A percentile compares a stretch with the other conserved stretches of the same genome.
Evolutionary conservation across 2,329 filamentous ascomycete species (phyloP).

Genomic region (Hypoxylon sp.): DNA sequence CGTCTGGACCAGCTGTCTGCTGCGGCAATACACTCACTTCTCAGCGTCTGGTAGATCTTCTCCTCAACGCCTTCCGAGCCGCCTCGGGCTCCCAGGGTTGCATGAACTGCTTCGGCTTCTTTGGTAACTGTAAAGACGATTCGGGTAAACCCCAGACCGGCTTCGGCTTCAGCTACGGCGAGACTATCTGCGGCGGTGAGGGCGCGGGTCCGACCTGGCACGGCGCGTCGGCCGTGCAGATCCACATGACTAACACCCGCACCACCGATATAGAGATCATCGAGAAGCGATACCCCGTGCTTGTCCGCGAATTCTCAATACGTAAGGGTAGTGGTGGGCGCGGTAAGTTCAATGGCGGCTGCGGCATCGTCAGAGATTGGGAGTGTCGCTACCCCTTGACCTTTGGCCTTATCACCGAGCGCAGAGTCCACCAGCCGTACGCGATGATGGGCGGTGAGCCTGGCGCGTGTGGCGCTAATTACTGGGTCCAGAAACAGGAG

Average conservation of each 20-base stretch:
- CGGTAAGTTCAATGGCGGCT: conserved; percentile 74
- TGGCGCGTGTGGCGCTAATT: conserved; percentile 76
- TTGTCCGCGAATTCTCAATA: conserved; percentile 75
- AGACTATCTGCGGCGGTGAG: conserved; percentile 80
- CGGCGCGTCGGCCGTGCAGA: conserved; percentile 77
- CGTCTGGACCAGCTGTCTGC: conserved; percentile 45
- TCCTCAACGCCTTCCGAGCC: conserved; percentile 50
- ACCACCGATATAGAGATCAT: conserved; percentile 81
- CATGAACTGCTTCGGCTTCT: conserved; percentile 85
- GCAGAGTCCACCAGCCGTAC: conserved; percentile 79
- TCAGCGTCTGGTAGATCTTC: conserved; percentile 44
- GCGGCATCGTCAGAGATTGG: conserved; percentile 79
- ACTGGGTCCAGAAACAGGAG: conserved; percentile 69
- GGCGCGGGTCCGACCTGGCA: conserved; percentile 78
- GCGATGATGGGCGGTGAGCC: conserved; percentile 79
- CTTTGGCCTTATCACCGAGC: conserved; percentile 78
- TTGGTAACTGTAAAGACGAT: conserved; percentile 54
- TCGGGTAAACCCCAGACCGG: conserved; percentile 33
- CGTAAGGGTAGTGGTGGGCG: conserved; percentile 69
- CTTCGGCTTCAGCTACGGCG: conserved; percentile 80
- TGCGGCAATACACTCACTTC: conserved; percentile 48
- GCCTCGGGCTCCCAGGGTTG: conserved; percentile 81
- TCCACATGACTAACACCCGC: conserved; percentile 82
- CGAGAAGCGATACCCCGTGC: conserved; percentile 77
- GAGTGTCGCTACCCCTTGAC: conserved; percentile 79